Base-by-base conservation (phyloP, 176 grass and related monocot genomes). In the Oryza coarctata region DNA sequence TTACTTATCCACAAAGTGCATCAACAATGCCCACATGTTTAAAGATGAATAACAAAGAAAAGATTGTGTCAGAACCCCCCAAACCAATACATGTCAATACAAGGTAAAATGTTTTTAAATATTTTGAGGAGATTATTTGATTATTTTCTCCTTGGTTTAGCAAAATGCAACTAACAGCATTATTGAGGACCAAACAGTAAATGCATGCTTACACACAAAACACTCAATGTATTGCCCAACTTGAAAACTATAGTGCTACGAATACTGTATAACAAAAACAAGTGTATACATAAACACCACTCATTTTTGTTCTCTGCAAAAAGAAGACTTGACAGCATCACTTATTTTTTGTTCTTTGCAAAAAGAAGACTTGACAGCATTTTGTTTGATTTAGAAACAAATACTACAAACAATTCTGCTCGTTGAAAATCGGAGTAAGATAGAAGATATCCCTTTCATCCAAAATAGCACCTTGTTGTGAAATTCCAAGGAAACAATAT, bases 61-160 rank as follows among this genome's bases (percentile, higher is more conserved):
- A 44, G 31, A 60, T 15, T 65, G 2, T 71, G n/a, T 52, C 34
- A 29, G 15, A 26, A 74, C 17, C 14, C 44, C 31, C 27, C n/a
- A 78, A 70, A 71, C 12, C 62, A 1, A 38, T 13, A 49, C 52
- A 80, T 44, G 36, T 32, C 38, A 30, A 74, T 50, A 83, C 71
- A 75, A 45, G 18, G 61, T 34, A 43, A 62, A 12, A 35, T 45
- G 32, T 5, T 12, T 55, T 55, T 67, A 41, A 32, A 58, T 69
- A 72, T 58, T 55, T 79, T 30, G 25, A 26, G 15, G 27, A 73
- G 13, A 83, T 65, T 35, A 47, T 30, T 50, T 66, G 20, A 49
- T 72, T 33, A 28, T 41, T 64, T 52, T 71, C 83, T 72, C 22
- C 22, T 71, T 78, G 34, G 64, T 75, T 52, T 73, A 87, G 29